A percentile compares a stretch with the other conserved stretches of the same genome.
These are phyloP conservation scores for Rhizopus sp. DNA, from an alignment of 371 early-diverging fungal species.

Conservation along the genomic window DNA sequence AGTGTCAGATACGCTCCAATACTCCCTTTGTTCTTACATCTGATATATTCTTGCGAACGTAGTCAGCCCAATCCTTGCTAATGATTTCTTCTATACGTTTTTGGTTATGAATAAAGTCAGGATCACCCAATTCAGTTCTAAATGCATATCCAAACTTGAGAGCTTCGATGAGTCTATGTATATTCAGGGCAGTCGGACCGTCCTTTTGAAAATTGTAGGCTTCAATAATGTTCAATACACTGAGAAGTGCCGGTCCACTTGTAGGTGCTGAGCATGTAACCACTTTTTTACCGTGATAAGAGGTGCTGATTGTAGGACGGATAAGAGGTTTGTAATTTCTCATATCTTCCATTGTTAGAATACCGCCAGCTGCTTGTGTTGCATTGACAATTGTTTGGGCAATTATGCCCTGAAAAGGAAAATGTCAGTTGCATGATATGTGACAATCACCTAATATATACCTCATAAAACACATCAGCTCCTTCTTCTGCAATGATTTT, in stretches of 20 bases:
- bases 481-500: slow-evolving; percentile 80
- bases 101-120: slow-evolving; percentile 58
- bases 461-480: slow-evolving; percentile 82
- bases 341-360: slow-evolving; percentile 84
- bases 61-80: slow-evolving; percentile 68
- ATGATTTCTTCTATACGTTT: slow-evolving; percentile 62
- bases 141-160: slow-evolving; percentile 90
- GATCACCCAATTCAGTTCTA: slow-evolving; percentile 84
- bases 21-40: slow-evolving; percentile 40
- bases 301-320: slow-evolving; percentile 61
- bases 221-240: slow-evolving; percentile 89
- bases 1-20: not conserved
- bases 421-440: not conserved
- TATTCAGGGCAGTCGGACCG: slow-evolving; percentile 54
- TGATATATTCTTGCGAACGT: slow-evolving; percentile 70
- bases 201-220: slow-evolving; percentile 65
- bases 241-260: slow-evolving; percentile 81
- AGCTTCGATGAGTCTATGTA: slow-evolving; percentile 87
- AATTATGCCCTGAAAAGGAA: slow-evolving; percentile 64
- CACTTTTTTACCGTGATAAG: slow-evolving; percentile 77
- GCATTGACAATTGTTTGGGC: slow-evolving; percentile 78
- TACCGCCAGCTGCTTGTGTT: slow-evolving; percentile 76
- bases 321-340: slow-evolving; percentile 64
- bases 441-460: slow-evolving; percentile 12
- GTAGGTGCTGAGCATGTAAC: slow-evolving; percentile 74